Conservation (phyloP, 129 eudicot species). For the Apium graveolens region DNA sequence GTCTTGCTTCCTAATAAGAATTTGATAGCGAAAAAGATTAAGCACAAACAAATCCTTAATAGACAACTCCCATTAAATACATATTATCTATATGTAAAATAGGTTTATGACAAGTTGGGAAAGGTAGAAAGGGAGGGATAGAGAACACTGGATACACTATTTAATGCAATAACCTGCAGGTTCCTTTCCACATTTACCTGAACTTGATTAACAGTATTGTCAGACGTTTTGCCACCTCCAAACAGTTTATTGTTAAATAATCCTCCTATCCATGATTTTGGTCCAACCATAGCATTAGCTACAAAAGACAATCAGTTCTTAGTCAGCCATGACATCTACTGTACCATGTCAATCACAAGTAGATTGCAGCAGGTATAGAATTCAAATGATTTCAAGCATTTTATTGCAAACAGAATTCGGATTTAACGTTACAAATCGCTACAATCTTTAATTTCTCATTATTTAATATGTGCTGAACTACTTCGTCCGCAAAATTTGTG, state of each 20-base stretch:
- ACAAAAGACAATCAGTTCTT: background rate
- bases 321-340: background rate
- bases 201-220: constrained; percentile 33
- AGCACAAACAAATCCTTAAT: background rate
- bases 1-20: constrained; percentile 55
- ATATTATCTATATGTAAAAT: background rate
- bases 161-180: background rate
- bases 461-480: background rate
- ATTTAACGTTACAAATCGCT: background rate
- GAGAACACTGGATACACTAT: background rate
- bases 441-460: background rate
- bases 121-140: background rate
- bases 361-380: background rate
- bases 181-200: constrained; percentile 35
- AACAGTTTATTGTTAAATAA: constrained; percentile 51
- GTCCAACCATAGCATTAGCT: constrained; percentile 99
- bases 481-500: background rate
- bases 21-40: background rate
- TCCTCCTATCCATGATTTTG: constrained; percentile 90
- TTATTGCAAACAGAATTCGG: background rate
- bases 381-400: background rate
- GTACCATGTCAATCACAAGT: background rate
- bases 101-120: too few species aligned
- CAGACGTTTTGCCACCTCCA: constrained; percentile 37
- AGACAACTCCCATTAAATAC: background rate